These are phyloP conservation scores for Phyllosticta capitalensis DNA, from an alignment of 2,329 filamentous ascomycete genomes.

Conservation along the genomic window DNA sequence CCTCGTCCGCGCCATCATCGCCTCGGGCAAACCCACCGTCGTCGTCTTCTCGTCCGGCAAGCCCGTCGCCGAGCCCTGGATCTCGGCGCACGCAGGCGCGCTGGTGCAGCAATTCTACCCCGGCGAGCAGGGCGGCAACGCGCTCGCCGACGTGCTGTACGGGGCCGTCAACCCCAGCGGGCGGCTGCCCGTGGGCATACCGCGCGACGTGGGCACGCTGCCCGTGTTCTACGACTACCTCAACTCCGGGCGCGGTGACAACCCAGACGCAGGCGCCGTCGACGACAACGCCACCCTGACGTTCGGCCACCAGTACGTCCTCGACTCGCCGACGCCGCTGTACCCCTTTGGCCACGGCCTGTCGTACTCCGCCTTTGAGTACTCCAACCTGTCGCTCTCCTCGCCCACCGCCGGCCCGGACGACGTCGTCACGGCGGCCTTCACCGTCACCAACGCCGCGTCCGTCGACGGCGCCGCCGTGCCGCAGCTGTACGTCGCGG, in stretches of 20 bases:
- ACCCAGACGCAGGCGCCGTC: constrained; percentile 39
- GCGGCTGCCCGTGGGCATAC: constrained; percentile 58
- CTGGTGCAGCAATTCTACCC: constrained; percentile 69
- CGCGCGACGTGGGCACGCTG: constrained; percentile 55
- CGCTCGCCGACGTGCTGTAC: constrained; percentile 53
- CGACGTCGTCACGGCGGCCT: constrained; percentile 49
- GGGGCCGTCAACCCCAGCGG: constrained; percentile 42
- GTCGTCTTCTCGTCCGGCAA: constrained; percentile 63
- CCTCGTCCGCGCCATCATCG: constrained; percentile 57
- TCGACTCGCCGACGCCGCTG: constrained; percentile 49
- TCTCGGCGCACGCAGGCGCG: constrained; percentile 53
- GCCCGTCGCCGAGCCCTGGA: constrained; percentile 64
- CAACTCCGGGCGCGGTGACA: constrained; percentile 51
- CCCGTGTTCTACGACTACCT: constrained; percentile 66
- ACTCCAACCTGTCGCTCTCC: constrained; percentile 45
- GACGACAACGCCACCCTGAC: constrained; percentile 50
- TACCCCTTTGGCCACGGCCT: constrained; percentile 60
- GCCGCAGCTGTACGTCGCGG: constrained; percentile 58
- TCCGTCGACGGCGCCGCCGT: constrained; percentile 54
- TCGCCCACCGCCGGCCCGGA: constrained; percentile 37
- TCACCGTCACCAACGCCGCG: constrained; percentile 53
- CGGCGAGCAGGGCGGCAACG: constrained; percentile 57
- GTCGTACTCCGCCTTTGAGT: constrained; percentile 56
- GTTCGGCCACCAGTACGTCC: constrained; percentile 58
- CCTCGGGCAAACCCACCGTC: constrained; percentile 57